Evolutionary conservation across 176 grass and related monocot species (phyloP), one percentile per base, ranked within the genome.

Genomic region (Raddia guianensis): DNA sequence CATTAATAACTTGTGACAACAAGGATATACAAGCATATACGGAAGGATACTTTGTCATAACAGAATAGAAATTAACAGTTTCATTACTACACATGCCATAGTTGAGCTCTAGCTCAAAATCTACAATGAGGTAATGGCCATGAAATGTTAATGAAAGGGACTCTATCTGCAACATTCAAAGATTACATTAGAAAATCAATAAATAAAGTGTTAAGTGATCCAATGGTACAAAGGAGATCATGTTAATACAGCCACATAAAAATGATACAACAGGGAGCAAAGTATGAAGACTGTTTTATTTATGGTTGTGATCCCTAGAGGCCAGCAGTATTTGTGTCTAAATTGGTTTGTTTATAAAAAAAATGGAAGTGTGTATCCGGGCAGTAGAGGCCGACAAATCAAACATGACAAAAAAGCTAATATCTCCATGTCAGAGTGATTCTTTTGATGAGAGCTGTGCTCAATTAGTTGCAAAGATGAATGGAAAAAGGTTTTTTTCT

Each of bases 61-160:
- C 13, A 51, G 56, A 70, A 86, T 27, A 8, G 14, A 52, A 58
- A 82, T 40, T 53, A 47, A 68, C 33, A 2, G 63, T 7, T n/a
- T 40, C 7, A 53, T 33, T 74, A 56, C 18, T 68, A 51, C 88
- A 98, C 92, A 92, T 95, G 9, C 95, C 95, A 40, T 95, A 98
- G 70, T 93, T 98, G 13, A 98, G 88, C 73, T 98, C 95, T 78
- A 98, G 54, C 18, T 98, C 95, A 73, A 92, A 98, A 71, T 98
- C 95, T 8, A 98, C 92, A 83, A 98, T 98, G 72, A 98, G 95
- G 79, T 98, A 92, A 78, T 98, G 95, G 10, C 95, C 95, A 83
- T 98, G 95, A 78, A 98, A 98, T 65, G 95, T 98, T 60, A 98
- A 68, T 3, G 95, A 94, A 42, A 98, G 88, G 27, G 92, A 98